Evolutionary conservation across 805 yeast genomes (phyloP).

Genomic region (Suhomyces faveliae): DNA sequence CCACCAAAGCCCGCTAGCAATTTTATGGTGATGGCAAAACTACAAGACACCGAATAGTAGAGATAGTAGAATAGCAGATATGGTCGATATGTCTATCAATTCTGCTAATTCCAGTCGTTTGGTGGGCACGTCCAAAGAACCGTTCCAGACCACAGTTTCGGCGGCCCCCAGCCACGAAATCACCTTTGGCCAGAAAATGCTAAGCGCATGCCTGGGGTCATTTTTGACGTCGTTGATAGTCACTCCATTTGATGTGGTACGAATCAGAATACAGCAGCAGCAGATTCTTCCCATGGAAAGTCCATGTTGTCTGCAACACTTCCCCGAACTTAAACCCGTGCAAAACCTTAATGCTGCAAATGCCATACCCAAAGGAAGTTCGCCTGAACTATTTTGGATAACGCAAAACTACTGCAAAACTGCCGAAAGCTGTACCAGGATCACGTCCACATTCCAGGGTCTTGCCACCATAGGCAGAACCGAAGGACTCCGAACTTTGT

Average conservation of each 20-base stretch:
- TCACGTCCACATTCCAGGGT: constrained; percentile 76
- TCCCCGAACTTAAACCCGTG: constrained; percentile 9
- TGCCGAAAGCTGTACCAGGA: constrained; percentile 42
- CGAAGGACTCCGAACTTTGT: constrained; percentile 77
- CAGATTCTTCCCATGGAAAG: constrained; percentile 45
- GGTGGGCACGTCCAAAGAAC: not conserved
- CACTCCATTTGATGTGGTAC: constrained; percentile 79
- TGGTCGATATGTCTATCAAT: not conserved
- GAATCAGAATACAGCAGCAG: constrained; percentile 77
- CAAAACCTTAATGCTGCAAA: not conserved
- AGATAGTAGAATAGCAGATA: not conserved
- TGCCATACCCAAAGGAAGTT: not conserved
- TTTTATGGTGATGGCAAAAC: not conserved
- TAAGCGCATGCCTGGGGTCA: constrained; percentile 77
- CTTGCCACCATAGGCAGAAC: constrained; percentile 58
- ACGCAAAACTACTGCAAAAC: constrained; percentile 36
- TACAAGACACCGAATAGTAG: too few species aligned
- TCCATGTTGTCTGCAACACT: constrained; percentile 26
- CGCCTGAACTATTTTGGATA: constrained; percentile 35
- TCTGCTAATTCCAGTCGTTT: not conserved
- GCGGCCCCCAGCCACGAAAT: constrained; percentile 22
- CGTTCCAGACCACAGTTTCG: not conserved
- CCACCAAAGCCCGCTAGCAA: not conserved
- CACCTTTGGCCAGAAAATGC: constrained; percentile 61
- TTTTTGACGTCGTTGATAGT: constrained; percentile 68